Evolutionary conservation across 108 stramenopile genomes (phyloP).

Genomic region (Craspedostauros australis): DNA sequence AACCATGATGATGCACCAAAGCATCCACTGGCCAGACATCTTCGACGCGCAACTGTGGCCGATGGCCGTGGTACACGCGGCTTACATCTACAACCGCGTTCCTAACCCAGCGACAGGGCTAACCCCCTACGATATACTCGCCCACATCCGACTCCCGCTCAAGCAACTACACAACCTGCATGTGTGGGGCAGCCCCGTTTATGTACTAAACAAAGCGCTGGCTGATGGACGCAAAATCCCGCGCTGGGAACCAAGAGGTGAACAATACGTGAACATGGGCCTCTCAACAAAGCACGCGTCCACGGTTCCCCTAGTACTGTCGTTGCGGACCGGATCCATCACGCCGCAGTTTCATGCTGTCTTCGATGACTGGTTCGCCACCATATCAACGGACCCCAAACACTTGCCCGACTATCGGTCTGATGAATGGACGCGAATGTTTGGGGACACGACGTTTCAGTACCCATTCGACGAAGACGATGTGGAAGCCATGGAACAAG

Average conservation of each 20-base stretch:
- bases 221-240: constrained; percentile 24
- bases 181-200: no score
- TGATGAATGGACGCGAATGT: constrained; percentile 21
- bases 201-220: constrained; percentile 11
- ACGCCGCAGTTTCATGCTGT: constrained; percentile 34
- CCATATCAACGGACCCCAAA: constrained; percentile 1
- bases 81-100: no score
- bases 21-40: no score
- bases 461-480: constrained; percentile 2
- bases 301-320: constrained; percentile 25
- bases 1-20: no score
- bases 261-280: constrained; percentile 11
- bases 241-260: constrained; percentile 14
- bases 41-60: no score
- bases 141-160: no score
- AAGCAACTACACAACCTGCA: no score
- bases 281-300: constrained; percentile 12
- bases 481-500: not conserved
- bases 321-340: constrained; percentile 21
- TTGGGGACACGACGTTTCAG: constrained; percentile 16
- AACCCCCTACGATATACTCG: no score
- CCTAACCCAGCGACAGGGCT: no score
- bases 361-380: constrained; percentile 34
- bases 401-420: not conserved
- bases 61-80: no score